phyloP scores from a whole-genome alignment of 345 rosid species.

The Crucihimalaya himalaica region DNA sequence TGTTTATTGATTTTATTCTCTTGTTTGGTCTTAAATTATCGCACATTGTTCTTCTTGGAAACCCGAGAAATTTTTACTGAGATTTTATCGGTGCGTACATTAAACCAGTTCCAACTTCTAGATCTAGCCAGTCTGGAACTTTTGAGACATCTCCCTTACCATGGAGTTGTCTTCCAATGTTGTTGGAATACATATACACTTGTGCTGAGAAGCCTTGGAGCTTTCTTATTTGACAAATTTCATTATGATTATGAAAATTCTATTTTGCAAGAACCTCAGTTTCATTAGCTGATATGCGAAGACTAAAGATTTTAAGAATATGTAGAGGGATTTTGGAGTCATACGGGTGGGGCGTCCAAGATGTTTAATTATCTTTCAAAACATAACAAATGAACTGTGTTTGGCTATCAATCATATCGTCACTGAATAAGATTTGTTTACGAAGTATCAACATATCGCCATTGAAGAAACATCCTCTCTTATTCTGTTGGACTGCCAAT shows the following conservation, averaged over 20 bases:
- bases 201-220: not conserved
- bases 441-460: not conserved
- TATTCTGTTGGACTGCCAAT: too few species aligned
- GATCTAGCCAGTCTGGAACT: constrained; percentile 1
- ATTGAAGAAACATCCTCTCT: not conserved
- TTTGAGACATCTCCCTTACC: not conserved
- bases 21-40: not conserved
- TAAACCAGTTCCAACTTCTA: constrained; percentile 21
- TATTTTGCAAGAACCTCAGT: not conserved
- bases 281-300: not conserved
- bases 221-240: not conserved
- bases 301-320: too few species aligned
- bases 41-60: constrained; percentile 51
- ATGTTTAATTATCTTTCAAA: not conserved
- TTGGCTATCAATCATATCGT: not conserved
- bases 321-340: not conserved
- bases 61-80: constrained; percentile 34
- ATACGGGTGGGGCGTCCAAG: not conserved
- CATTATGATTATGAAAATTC: not conserved
- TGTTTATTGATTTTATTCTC: too few species aligned
- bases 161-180: constrained; percentile 26
- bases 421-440: not conserved
- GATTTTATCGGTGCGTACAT: constrained; percentile 55
- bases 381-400: not conserved
- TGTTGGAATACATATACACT: constrained; percentile 4